These are phyloP conservation scores for Panellus pusillus DNA, from an alignment of 768 basidiomycete genomes.

Conservation along the genomic window DNA sequence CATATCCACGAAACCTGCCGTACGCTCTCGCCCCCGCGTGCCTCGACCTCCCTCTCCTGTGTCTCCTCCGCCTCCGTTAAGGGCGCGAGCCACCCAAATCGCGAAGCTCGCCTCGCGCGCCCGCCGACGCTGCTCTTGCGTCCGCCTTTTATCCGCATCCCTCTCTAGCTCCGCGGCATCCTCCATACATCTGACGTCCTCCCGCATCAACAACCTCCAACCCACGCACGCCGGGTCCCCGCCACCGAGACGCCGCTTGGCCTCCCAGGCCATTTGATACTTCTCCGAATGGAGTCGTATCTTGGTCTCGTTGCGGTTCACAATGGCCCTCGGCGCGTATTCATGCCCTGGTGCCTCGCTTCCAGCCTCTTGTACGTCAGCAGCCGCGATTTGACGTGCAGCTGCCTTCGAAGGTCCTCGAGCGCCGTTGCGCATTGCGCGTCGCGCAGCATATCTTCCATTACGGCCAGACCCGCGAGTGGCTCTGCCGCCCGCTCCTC, in stretches of 20 bases:
- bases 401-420: conserved; percentile 3
- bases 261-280: conserved; percentile 12
- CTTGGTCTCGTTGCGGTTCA: conserved; percentile 11
- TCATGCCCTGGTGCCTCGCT: conserved; percentile 2
- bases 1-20: conserved; percentile 9
- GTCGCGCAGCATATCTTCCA: conserved; percentile 6
- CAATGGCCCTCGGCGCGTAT: conserved; percentile 3
- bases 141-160: background rate
- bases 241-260: background rate
- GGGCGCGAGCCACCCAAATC: background rate
- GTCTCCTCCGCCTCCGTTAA: background rate
- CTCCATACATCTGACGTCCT: conserved; percentile 9
- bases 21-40: background rate
- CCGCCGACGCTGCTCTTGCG: background rate
- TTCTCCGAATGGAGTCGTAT: conserved; percentile 8
- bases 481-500: background rate
- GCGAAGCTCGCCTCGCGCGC: background rate
- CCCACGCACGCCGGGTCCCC: conserved; percentile 4
- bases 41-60: background rate
- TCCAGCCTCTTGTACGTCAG: conserved; percentile 1
- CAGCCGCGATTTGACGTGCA: conserved; percentile 2
- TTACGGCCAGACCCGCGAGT: background rate
- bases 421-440: conserved; percentile 4
- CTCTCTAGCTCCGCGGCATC: background rate
- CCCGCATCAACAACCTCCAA: background rate